Evolutionary conservation across 2,329 filamentous ascomycete genomes (phyloP), one percentile per base, ranked within the genome.

Genomic region (Dothideomycetidae sp.): DNA sequence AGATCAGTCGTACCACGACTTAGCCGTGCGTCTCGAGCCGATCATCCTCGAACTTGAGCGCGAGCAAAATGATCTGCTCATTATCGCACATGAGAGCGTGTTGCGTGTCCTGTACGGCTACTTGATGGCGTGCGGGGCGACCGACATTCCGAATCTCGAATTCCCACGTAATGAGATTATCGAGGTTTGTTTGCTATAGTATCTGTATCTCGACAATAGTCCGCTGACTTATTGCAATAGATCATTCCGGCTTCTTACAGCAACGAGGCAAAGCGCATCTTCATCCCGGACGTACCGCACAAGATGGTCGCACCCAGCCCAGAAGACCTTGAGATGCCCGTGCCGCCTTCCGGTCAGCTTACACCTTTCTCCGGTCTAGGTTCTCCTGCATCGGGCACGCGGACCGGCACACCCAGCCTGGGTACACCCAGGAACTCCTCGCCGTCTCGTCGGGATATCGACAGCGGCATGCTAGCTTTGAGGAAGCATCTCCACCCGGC

Each of bases 131-230:
- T 96, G 90, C 62, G 90, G 88, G 55, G 86, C 92, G 5, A 81
- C 80, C 58, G 85, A 93, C 53, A 98, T 98, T 44, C 90, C 90
- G 3, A 80, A 78, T 48, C 73, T 98, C 44, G 81, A 84, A 47
- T 98, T 98, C 52, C 90, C 90, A 3, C 81, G 90, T 30, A 80
- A 98, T 54, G 85, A 98, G 56, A 96, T 98, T 53, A 93, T 98
- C 48, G 90, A 98, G 67, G 75, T 74, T 55, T 49, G 60, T 45
- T 30, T 21, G 28, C 36, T 39, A 49, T 39, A 52, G 42, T 32
- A 17, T 35, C 33, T 23, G 33, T n/a, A 33, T 12, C 14, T 36
- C 4, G 23, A 15, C 26, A 15, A 28, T 29, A 16, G n/a, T 29
- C 28, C 19, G 32, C 30, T 34, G 17, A 33, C 19, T 33, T 12